Conservation (phyloP, 2,329 filamentous ascomycete genomes). For the Fusarium hainanense region DNA sequence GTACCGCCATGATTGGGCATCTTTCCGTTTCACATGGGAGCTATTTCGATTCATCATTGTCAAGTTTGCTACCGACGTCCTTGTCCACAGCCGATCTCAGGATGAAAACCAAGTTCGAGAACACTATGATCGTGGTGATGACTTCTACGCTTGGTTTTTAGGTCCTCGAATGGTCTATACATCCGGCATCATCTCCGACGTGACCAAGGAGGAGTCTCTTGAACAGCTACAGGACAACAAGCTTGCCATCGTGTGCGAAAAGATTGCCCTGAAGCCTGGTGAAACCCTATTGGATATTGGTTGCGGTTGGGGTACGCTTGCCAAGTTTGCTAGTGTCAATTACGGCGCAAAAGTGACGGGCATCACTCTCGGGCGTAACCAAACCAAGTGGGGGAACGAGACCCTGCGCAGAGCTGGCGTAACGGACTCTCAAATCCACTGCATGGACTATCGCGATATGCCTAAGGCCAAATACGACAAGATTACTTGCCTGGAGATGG, state of each 20-base stretch:
- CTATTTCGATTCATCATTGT: constrained; percentile 87
- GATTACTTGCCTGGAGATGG: constrained; percentile 97
- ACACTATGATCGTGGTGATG: constrained; percentile 95
- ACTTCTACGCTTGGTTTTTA: constrained; percentile 97
- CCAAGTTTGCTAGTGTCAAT: constrained; percentile 88
- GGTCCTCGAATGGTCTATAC: constrained; percentile 98
- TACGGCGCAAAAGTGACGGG: constrained; percentile 86
- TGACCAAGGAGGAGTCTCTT: constrained; percentile 84
- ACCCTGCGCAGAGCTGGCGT: constrained; percentile 82
- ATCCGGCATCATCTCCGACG: constrained; percentile 87
- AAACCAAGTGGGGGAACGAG: constrained; percentile 93
- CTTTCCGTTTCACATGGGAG: constrained; percentile 84
- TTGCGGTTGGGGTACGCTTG: constrained; percentile 94
- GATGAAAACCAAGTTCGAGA: constrained; percentile 96
- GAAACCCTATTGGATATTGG: constrained; percentile 90
- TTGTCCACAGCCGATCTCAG: constrained; percentile 89
- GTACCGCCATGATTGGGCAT: constrained; percentile 94
- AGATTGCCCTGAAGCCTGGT: constrained; percentile 82
- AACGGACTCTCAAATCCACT: constrained; percentile 86
- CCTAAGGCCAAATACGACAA: constrained; percentile 85
- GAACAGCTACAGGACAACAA: constrained; percentile 98
- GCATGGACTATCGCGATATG: constrained; percentile 95
- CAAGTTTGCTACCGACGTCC: constrained; percentile 84
- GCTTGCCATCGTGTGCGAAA: constrained; percentile 90
- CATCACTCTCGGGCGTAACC: constrained; percentile 91